A percentile compares a stretch with the other conserved stretches of the same genome.
These are phyloP conservation scores for Globisporangium abappressorium DNA, from an alignment of 352 stramenopile genomes.

Conservation along the genomic window DNA sequence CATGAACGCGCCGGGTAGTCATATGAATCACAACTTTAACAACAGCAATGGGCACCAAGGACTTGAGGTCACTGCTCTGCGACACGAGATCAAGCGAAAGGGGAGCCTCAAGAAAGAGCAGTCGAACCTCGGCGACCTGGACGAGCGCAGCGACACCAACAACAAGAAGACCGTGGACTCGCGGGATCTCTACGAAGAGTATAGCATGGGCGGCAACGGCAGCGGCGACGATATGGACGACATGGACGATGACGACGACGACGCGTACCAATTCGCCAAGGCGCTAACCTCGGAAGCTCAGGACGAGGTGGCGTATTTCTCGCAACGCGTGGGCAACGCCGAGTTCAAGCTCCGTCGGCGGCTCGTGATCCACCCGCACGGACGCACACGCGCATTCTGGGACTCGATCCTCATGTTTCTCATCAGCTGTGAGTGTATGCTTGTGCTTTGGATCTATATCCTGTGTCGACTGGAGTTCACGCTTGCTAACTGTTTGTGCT, in stretches of 20 bases:
- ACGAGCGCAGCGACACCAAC: neutral
- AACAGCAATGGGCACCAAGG: neutral
- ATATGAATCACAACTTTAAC: neutral
- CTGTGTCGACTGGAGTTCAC: neutral
- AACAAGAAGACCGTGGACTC: neutral
- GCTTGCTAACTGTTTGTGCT: neutral
- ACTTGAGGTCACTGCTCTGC: neutral
- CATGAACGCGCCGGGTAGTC: neutral
- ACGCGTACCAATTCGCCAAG: conserved; percentile 17
- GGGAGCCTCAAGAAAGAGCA: conserved; percentile 6
- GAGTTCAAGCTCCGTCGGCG: conserved; percentile 49
- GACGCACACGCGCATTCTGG: conserved; percentile 49
- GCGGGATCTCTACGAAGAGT: conserved; percentile 12
- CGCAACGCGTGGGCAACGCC: conserved; percentile 35
- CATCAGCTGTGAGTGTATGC: conserved; percentile 49
- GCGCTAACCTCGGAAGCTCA: conserved; percentile 32
- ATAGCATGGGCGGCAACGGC: neutral
- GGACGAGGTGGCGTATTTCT: conserved; percentile 69
- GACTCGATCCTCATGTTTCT: conserved; percentile 53
- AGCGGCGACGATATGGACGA: conserved; percentile 11
- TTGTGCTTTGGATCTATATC: neutral
- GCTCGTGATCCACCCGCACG: conserved; percentile 65
- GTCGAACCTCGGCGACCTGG: neutral
- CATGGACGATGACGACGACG: conserved; percentile 18
- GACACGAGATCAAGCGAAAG: conserved; percentile 2